These are phyloP conservation scores for Chlorella ohadii DNA, from an alignment of 139 green algal genomes.

Conservation along the genomic window DNA sequence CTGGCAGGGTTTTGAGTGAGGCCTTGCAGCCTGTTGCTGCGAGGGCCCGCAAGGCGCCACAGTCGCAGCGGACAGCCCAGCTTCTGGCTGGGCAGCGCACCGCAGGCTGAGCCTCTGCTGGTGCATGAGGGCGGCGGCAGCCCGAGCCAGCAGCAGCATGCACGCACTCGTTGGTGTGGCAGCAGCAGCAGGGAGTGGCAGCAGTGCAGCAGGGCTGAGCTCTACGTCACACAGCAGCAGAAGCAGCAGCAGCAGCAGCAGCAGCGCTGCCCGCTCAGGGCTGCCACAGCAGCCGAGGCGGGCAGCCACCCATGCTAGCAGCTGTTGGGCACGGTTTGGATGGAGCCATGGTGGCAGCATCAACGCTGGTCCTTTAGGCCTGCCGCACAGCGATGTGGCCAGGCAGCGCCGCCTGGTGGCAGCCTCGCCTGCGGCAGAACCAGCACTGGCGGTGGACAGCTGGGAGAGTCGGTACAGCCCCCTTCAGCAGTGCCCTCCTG, in stretches of 20 bases:
- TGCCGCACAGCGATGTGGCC: background rate
- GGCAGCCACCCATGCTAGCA: background rate
- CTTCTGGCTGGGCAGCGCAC: background rate
- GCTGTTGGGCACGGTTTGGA: too few relatives aligned
- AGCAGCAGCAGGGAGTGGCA: background rate
- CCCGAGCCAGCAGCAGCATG: background rate
- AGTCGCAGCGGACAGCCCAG: background rate
- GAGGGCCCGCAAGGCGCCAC: background rate
- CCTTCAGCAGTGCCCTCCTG: background rate
- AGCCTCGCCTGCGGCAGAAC: background rate
- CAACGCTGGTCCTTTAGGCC: background rate
- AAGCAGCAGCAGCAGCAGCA: background rate
- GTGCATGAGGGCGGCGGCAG: background rate
- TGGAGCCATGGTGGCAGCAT: too few relatives aligned
- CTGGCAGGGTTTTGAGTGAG: slow-evolving; percentile 36
- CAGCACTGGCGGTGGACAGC: background rate
- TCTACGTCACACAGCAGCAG: background rate
- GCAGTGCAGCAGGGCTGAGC: too few relatives aligned
- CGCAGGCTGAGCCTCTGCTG: too few relatives aligned
- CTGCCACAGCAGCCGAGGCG: background rate
- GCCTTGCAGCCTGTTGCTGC: background rate
- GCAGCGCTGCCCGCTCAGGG: background rate
- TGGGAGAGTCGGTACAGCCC: background rate
- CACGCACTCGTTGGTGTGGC: background rate
- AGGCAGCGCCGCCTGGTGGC: slow-evolving; percentile 3